A percentile compares a stretch with the other conserved stretches of the same genome.
Conservation (phyloP, 768 basidiomycete species). For the Cubamyces sp. region DNA sequence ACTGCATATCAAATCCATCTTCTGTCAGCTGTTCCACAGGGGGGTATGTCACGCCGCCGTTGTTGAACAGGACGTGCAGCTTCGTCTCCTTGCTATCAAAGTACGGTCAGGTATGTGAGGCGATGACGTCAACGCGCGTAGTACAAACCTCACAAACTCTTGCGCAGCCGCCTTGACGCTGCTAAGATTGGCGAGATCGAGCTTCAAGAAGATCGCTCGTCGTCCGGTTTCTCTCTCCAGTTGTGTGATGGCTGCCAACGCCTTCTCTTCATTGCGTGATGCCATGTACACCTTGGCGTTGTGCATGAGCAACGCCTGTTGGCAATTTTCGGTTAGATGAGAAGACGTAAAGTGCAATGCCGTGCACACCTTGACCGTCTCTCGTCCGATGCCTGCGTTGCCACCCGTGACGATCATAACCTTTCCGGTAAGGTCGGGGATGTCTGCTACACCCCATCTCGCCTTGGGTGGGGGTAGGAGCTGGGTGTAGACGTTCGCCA, state of each 20-base stretch:
- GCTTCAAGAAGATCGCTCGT: conserved; percentile 43
- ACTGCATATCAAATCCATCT: conserved; percentile 59
- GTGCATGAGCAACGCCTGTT: conserved; percentile 51
- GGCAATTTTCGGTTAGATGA: too few relatives aligned
- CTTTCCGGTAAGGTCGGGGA: conserved; percentile 48
- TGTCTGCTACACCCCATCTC: conserved; percentile 47
- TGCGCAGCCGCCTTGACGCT: conserved; percentile 42
- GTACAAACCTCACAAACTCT: conserved; percentile 39
- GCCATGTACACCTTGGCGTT: conserved; percentile 71
- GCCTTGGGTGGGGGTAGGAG: conserved; percentile 45
- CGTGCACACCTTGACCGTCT: conserved; percentile 53
- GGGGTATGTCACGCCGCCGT: conserved; percentile 52
- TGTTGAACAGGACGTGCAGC: conserved; percentile 55
- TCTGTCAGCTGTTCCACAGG: conserved; percentile 45
- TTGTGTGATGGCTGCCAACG: conserved; percentile 50
- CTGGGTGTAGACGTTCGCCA: conserved; percentile 19
- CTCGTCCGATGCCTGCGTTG: conserved; percentile 58
- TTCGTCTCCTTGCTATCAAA: conserved; percentile 44
- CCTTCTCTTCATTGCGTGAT: conserved; percentile 48
- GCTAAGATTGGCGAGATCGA: conserved; percentile 46
- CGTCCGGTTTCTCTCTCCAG: conserved; percentile 49
- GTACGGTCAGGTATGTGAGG: conserved; percentile 38
- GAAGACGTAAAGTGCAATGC: not conserved
- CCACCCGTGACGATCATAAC: conserved; percentile 44
- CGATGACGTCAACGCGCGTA: not conserved